A percentile compares a stretch with the other conserved stretches of the same genome.
Conservation (phyloP, 164 flowering plant species). For the Kingdonia uniflora region DNA sequence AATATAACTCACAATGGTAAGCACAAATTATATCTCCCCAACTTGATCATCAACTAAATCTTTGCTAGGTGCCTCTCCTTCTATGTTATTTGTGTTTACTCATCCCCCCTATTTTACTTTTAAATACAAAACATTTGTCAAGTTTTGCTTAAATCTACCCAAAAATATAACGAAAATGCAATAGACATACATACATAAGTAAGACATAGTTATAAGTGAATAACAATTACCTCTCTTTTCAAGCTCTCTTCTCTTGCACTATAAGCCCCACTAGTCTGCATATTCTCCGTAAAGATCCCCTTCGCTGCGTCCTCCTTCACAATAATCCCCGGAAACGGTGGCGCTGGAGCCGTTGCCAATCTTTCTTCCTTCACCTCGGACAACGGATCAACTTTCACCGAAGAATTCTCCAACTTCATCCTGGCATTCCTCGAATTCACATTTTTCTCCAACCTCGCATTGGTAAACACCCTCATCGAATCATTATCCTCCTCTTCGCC, state of each 20-base stretch:
- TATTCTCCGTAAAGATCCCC: conserved; percentile 74
- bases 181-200: no score
- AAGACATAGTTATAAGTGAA: no score
- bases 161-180: no score
- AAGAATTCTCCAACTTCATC: conserved; percentile 47
- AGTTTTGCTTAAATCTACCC: no score
- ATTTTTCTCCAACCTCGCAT: conserved; percentile 50
- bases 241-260: conserved; percentile 86
- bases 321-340: conserved; percentile 31
- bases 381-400: conserved; percentile 35
- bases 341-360: background rate
- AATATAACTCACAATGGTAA: no score
- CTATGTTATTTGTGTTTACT: no score
- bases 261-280: conserved; percentile 94
- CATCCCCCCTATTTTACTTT: no score
- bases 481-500: conserved; percentile 65
- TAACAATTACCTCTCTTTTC: conserved; percentile 66
- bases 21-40: no score
- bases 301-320: conserved; percentile 79
- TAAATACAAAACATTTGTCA: no score
- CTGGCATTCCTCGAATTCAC: conserved; percentile 41
- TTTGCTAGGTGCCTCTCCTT: no score
- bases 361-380: conserved; percentile 21
- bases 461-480: conserved; percentile 77
- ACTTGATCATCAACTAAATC: no score